Evolutionary conservation across 768 basidiomycete species (phyloP).

Genomic region (Myochromella boudieri): DNA sequence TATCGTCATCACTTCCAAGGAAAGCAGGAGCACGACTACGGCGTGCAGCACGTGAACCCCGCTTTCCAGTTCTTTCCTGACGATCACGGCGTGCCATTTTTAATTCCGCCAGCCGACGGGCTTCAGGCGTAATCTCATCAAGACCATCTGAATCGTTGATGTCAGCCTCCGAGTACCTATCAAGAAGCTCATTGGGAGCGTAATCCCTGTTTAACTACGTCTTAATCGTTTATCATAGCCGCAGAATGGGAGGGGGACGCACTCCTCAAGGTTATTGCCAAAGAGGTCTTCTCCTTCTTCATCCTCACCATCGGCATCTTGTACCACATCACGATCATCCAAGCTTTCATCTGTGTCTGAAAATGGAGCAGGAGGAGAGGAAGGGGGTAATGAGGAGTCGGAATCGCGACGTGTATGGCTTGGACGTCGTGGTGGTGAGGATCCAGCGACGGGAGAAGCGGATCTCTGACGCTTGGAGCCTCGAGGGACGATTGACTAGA

Average conservation of each 20-base stretch:
- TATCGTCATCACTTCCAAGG: slow-evolving; percentile 79
- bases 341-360: slow-evolving; percentile 84
- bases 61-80: slow-evolving; percentile 60
- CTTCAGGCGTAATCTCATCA: slow-evolving; percentile 64
- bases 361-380: slow-evolving; percentile 80
- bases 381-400: slow-evolving; percentile 80
- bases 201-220: slow-evolving; percentile 64
- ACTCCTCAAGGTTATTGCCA: slow-evolving; percentile 76
- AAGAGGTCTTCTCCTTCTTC: slow-evolving; percentile 96
- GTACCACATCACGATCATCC: slow-evolving; percentile 67
- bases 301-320: slow-evolving; percentile 69
- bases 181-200: slow-evolving; percentile 75
- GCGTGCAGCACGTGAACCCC: slow-evolving; percentile 72
- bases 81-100: slow-evolving; percentile 90
- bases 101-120: slow-evolving; percentile 80
- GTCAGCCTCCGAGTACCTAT: slow-evolving; percentile 84
- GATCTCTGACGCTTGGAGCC: slow-evolving; percentile 66
- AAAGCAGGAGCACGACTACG: slow-evolving; percentile 86
- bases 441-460: slow-evolving; percentile 49
- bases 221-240: slow-evolving; percentile 12
- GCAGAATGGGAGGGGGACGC: slow-evolving; percentile 21
- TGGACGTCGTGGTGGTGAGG: slow-evolving; percentile 44
- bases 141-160: slow-evolving; percentile 81
- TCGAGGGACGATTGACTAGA: slow-evolving; percentile 32
- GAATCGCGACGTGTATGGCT: slow-evolving; percentile 54